Base-by-base conservation (phyloP, 2,329 filamentous ascomycete species). In the Neophaeococcomyces mojaviensis region DNA sequence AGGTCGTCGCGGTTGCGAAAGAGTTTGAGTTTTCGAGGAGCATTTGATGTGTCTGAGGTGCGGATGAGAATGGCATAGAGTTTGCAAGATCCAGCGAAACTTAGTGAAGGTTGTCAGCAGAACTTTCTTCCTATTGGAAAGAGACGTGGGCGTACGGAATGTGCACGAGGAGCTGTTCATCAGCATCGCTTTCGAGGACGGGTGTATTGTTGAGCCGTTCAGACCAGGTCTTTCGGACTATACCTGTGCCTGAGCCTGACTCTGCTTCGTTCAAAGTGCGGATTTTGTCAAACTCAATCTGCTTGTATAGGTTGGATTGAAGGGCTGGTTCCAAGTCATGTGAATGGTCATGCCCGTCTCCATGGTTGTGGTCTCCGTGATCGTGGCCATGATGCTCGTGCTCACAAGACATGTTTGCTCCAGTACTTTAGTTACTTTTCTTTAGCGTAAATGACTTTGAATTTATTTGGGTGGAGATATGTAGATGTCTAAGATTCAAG, bases 311-410 rank as follows among this genome's bases (percentile, higher is more conserved):
- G 34, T 88, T 88, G 58, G 82, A 84, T 66, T 97, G 90, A 13
- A 96, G 74, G 1, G 89, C 90, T 1, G 92, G 92, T 1, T 86
- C 89, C 58, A 95, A 79, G 70, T 97, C 90, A 70, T 97, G 86
- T 38, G 79, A 83, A 68, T 96, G 90, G 65, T 95, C 88, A 64
- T 96, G 88, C 34, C 71, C 77, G 49, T 75, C 73, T 55, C 79
- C 74, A 54, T 71, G 68, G 53, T 71, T 69, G 51, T 74, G 69
- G 47, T 65, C 71, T 13, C 36, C 32, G 56, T 75, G 69, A 36
- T 66, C 65, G 47, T 64, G 63, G 37, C 59, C 58, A 49, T 71
- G 64, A 41, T 62, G 59, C 31, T 56, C 50, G 48, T 67, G 59
- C 40, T 64, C 53, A 34, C 58, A 44, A 34, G 41, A 44, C 41